Conservation (phyloP, 2,329 filamentous ascomycete genomes). For the Thielaviopsis musarum region DNA sequence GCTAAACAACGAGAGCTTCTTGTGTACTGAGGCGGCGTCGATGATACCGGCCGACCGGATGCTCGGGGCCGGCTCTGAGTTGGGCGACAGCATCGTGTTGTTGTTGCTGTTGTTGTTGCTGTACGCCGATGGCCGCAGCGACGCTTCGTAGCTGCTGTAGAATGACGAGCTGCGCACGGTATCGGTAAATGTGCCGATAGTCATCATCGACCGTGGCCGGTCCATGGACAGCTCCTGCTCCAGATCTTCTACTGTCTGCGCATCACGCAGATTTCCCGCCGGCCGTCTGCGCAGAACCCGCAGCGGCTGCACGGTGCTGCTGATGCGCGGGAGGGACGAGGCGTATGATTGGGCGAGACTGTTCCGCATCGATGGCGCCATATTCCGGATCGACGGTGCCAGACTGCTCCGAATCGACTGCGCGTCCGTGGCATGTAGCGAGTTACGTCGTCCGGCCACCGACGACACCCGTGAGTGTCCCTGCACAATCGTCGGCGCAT, state of each 20-base stretch:
- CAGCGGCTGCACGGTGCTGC: conserved; percentile 30
- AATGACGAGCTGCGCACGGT: conserved; percentile 39
- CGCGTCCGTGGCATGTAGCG: conserved; percentile 39
- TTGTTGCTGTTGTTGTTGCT: conserved; percentile 28
- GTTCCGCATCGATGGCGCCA: conserved; percentile 9
- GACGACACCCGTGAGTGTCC: conserved; percentile 1
- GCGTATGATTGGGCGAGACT: conserved; percentile 1
- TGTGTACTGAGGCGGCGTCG: conserved; percentile 19
- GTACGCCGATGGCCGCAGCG: conserved; percentile 15
- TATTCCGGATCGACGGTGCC: conserved; percentile 11
- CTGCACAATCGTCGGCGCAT: conserved; percentile 8
- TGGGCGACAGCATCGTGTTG: conserved; percentile 26
- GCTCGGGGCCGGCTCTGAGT: conserved; percentile 23
- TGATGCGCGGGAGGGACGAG: conserved; percentile 13
- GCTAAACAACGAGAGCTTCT: conserved; percentile 38
- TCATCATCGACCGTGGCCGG: conserved; percentile 33
- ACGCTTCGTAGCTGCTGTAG: conserved; percentile 20
- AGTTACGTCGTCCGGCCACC: conserved; percentile 37
- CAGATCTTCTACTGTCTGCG: conserved; percentile 45
- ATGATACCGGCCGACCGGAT: conserved; percentile 28
- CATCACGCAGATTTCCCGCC: conserved; percentile 57
- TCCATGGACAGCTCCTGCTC: conserved; percentile 20
- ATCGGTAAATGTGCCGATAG: conserved; percentile 42
- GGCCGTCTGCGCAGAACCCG: conserved; percentile 54
- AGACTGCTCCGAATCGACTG: conserved; percentile 34